These are phyloP conservation scores for Heterobasidion annosum DNA, from an alignment of 1,284 basidiomycete genomes.

Conservation along the genomic window DNA sequence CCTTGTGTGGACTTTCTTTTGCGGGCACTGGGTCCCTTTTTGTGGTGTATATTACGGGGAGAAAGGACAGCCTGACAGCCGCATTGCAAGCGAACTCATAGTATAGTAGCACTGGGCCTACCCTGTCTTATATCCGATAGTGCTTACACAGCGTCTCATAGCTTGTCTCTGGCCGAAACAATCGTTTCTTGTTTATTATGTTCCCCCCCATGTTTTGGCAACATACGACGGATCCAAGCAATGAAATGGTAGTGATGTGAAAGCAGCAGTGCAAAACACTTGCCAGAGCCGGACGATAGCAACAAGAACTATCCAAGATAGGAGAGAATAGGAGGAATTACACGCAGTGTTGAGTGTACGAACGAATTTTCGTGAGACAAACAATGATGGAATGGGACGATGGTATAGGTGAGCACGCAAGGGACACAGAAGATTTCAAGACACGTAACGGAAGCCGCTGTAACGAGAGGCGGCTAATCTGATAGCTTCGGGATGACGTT, in stretches of 20 bases:
- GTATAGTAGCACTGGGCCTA: no score
- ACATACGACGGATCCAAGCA: no score
- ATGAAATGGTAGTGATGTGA: background rate
- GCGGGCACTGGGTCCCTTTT: no score
- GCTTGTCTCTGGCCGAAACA: no score
- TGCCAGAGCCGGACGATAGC: background rate
- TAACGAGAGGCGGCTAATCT: constrained; percentile 25
- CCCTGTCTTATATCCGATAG: no score
- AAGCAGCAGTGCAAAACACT: background rate
- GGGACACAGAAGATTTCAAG: background rate
- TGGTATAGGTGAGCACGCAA: background rate
- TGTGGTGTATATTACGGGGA: background rate
- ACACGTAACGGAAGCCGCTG: background rate
- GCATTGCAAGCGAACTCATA: no score
- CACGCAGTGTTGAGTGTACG: background rate
- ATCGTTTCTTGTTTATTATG: no score
- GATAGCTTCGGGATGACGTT: constrained; percentile 66
- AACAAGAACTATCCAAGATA: background rate
- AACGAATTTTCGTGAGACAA: background rate
- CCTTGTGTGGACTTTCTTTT: background rate
- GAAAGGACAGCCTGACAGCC: no score
- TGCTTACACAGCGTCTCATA: no score
- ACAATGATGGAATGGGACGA: background rate
- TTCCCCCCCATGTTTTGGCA: no score
- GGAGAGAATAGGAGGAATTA: background rate